These are phyloP conservation scores for Monosporascus sp. DNA, from an alignment of 2,329 filamentous ascomycete species.

Conservation along the genomic window DNA sequence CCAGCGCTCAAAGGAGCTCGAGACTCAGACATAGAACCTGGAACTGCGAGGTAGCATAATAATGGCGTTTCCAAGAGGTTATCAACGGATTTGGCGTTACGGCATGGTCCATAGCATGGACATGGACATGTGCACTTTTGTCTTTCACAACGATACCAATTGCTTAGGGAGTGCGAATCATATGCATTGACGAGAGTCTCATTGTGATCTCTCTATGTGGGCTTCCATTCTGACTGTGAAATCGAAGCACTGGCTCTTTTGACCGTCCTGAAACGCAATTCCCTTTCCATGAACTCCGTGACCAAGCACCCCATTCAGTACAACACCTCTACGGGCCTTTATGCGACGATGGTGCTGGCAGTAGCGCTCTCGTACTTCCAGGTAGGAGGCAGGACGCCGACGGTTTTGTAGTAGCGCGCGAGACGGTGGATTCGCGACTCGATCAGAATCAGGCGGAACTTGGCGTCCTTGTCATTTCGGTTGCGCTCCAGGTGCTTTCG, in stretches of 20 bases:
- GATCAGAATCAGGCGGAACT: slow-evolving; percentile 99
- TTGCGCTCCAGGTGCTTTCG: slow-evolving; percentile 99
- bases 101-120: slow-evolving; percentile 6
- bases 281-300: slow-evolving; percentile 29
- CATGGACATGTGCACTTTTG: not conserved
- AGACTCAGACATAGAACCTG: slow-evolving; percentile 26
- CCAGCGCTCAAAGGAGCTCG: slow-evolving; percentile 61
- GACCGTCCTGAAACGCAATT: slow-evolving; percentile 22
- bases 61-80: slow-evolving; percentile 17
- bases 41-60: slow-evolving; percentile 4
- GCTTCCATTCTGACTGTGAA: slow-evolving; percentile 13
- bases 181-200: slow-evolving; percentile 8
- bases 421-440: slow-evolving; percentile 99
- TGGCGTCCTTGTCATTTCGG: slow-evolving; percentile 99
- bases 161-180: slow-evolving; percentile 1
- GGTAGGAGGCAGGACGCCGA: slow-evolving; percentile 76
- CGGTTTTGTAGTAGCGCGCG: slow-evolving; percentile 99
- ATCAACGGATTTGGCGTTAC: slow-evolving; percentile 9
- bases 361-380: slow-evolving; percentile 99
- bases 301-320: slow-evolving; percentile 19
- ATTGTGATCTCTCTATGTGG: slow-evolving; percentile 13
- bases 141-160: slow-evolving; percentile 21
- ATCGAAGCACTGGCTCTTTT: slow-evolving; percentile 12
- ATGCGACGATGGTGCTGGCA: slow-evolving; percentile 88
- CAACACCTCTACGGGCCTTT: slow-evolving; percentile 38